Percentiles rank a stretch among this genome's conserved stretches.
These are phyloP conservation scores for Yarrowia deformans DNA, from an alignment of 805 yeast species.

Conservation along the genomic window DNA sequence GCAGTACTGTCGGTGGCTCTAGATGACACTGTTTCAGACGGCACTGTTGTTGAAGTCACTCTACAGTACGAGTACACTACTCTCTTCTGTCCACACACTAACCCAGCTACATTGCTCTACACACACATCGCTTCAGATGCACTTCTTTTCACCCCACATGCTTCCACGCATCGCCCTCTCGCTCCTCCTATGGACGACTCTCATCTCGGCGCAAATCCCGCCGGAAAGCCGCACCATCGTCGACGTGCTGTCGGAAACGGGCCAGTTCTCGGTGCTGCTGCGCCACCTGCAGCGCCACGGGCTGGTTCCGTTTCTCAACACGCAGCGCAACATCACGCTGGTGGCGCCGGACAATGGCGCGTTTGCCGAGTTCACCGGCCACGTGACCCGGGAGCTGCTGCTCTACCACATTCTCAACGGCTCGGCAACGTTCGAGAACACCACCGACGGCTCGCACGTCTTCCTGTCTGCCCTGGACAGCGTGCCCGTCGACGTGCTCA, in stretches of 20 bases:
- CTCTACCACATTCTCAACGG: constrained; percentile 51
- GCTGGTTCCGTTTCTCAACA: constrained; percentile 66
- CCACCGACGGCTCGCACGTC: constrained; percentile 43
- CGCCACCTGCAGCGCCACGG: constrained; percentile 67
- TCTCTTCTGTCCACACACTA: too few relatives aligned
- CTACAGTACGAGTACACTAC: too few relatives aligned
- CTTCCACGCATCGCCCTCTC: neutral
- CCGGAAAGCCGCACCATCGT: constrained; percentile 54
- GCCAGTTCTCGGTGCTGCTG: constrained; percentile 70
- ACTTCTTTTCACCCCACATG: neutral
- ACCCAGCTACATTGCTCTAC: too few relatives aligned
- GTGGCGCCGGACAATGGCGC: constrained; percentile 85
- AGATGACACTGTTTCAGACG: too few relatives aligned
- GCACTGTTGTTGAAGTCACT: too few relatives aligned
- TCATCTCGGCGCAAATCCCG: constrained; percentile 45
- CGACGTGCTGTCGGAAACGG: constrained; percentile 72
- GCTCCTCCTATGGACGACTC: neutral
- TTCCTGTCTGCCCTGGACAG: constrained; percentile 17
- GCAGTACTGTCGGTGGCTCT: too few relatives aligned
- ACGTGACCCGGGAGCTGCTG: constrained; percentile 44
- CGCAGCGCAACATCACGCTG: constrained; percentile 68
- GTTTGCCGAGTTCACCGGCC: constrained; percentile 52
- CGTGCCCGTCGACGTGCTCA: neutral
- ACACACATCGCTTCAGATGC: too few relatives aligned
- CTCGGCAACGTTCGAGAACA: constrained; percentile 47